Evolutionary conservation across 495 filamentous ascomycete species (phyloP), one percentile per base, ranked within the genome.

Genomic region (Trichodelitschia bisporula): DNA sequence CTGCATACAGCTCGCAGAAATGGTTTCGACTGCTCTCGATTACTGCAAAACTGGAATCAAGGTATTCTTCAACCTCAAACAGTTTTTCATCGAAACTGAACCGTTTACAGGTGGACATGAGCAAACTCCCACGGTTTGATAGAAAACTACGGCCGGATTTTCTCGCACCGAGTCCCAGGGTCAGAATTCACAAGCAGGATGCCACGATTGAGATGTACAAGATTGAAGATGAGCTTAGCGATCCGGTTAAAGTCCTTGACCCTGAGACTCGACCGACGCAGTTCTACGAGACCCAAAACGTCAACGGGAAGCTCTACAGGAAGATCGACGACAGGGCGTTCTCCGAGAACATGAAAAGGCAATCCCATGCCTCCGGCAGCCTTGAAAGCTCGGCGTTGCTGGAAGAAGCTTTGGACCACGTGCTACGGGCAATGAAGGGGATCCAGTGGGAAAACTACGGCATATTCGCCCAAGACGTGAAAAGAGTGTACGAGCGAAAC

Each of bases 11-110:
- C 54, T 89, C 1, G 76, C 79, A 2, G 55, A 64, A 31, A 47
- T 86, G 42, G 68, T 72, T 32, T 86, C 77, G 0, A 69, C 57
- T 0, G 77, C 74, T 0, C 79, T 90, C 1, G 78, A 90, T 45
- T 90, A 72, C 38, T 75, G 69, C 1, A 86, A 90, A 44, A 69
- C 72, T 0, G 79, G 79, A 0, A 62, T 66, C 17, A 59, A 70
- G 0, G 77, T 82, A 12, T 24, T 24, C n/a, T 24, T 6, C 23
- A 43, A 57, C 31, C 29, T 33, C n/a, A 20, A 13, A 8, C 6
- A 11, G 15, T 28, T 36, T 4, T 30, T 14, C 18, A n/a, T 11
- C 34, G 33, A 4, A 17, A 12, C 17, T 5, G 24, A 5, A 36
- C 30, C 2, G 6, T 24, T 25, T 18, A 4, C 34, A 59, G 56